Evolutionary conservation across 768 basidiomycete species (phyloP), one percentile per base, ranked within the genome.

Genomic region (Cytidiella melzeri): DNA sequence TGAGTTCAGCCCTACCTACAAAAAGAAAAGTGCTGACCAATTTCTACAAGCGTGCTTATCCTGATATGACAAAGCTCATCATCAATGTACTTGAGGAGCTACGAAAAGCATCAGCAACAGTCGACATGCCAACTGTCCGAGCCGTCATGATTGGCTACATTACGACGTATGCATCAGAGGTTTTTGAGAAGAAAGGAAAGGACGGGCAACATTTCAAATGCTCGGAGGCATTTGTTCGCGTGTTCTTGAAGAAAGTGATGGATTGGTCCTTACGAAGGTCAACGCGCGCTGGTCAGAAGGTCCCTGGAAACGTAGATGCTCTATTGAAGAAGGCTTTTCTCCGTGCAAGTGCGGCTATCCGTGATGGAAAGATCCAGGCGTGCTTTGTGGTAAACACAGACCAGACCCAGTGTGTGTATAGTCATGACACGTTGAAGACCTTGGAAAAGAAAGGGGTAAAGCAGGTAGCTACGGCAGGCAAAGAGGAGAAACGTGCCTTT

Each of bases 401-500:
- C 55, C 72, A 75, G 44, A 69, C 66, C 2, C 65, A 71, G 27
- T 30, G 63, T 5, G 27, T 63, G 0, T 64, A 61, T 39, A 50
- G 55, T 3, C 64, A 56, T 19, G 64, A 59, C 5, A 43, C 55
- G 4, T 52, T 55, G 4, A 44, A 59, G 36, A 72, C 71, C 4
- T 74, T 60, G 47, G 59, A 52, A 1, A 26, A 56, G 21, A 53
- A 24, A 0, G 67, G 70, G 0, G 51, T 58, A 0, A 66, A 67
- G 47, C 73, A 75, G 46, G 68, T 74, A 2, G 40, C 57, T 0
- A 48, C 60, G 1, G 40, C 64, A 2, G 71, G 73, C 0, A 25
- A 47, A 10, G 71, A 72, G 1, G 72, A 74, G 48, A 75, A 75
- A 52, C 57, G 64, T 0, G 73, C 73, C 15, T 68, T 73, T 43